Conservation (phyloP, 73 alveolate genomes). For the Paramecium tetraurelia region DNA sequence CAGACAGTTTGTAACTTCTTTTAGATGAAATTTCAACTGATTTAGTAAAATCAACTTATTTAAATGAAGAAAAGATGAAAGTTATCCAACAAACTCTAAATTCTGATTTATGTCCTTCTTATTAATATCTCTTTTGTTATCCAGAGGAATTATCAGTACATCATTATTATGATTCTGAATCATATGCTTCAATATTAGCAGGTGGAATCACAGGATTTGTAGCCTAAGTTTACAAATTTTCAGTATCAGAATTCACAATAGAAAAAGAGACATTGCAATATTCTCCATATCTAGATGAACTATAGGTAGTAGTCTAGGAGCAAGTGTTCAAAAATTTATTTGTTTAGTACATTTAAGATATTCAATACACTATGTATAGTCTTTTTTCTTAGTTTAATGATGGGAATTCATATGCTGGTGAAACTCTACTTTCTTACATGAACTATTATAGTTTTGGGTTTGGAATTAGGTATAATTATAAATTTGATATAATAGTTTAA, state of each 20-base stretch:
- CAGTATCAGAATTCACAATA: neutral
- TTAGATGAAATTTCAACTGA: neutral
- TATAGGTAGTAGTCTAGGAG: neutral
- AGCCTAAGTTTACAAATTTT: neutral
- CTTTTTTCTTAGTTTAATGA: neutral
- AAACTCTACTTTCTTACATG: neutral
- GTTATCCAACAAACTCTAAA: neutral
- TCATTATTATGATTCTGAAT: neutral
- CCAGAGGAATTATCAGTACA: neutral
- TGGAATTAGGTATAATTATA: neutral
- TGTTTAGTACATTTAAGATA: neutral
- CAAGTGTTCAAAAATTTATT: neutral
- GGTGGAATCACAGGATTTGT: neutral
- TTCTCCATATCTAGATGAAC: neutral
- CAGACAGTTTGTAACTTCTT: neutral
- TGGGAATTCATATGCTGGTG: neutral
- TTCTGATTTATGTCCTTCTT: neutral
- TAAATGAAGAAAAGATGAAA: neutral
- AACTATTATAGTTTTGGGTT: neutral
- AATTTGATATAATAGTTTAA: neutral
- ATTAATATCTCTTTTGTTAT: neutral
- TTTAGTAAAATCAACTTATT: neutral
- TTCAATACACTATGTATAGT: neutral
- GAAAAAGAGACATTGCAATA: neutral
- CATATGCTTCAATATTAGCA: neutral